Conservation (phyloP, 768 basidiomycete genomes). For the Russula sp. region DNA sequence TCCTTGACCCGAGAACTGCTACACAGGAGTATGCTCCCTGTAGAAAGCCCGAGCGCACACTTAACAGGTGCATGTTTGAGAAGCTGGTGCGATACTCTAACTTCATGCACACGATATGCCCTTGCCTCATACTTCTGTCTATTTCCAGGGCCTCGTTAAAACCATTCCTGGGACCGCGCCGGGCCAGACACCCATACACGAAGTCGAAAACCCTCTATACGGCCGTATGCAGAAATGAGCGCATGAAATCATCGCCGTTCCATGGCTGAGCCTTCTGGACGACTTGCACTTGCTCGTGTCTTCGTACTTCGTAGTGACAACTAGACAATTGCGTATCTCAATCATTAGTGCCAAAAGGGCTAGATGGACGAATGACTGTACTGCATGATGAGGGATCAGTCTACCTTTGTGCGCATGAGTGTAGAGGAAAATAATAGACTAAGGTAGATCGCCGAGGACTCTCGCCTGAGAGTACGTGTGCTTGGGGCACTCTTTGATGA, state of each 20-base stretch:
- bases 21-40: constrained; percentile 81
- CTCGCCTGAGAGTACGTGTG: not conserved
- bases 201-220: constrained; percentile 80
- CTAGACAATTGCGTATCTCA: constrained; percentile 8
- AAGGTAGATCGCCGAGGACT: too few relatives aligned
- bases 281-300: not conserved
- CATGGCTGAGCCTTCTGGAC: not conserved
- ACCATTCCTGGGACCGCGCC: constrained; percentile 84
- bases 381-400: not conserved
- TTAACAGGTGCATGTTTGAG: constrained; percentile 95
- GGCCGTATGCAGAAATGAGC: constrained; percentile 76
- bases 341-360: not conserved
- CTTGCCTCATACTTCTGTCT: not conserved
- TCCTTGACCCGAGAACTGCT: not conserved
- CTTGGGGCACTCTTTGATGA: constrained; percentile 5
- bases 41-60: constrained; percentile 77
- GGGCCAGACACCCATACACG: constrained; percentile 81
- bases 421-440: not conserved
- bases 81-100: constrained; percentile 67
- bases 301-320: constrained; percentile 1
- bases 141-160: constrained; percentile 75
- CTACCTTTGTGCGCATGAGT: not conserved
- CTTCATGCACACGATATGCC: not conserved
- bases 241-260: not conserved
- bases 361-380: not conserved